phyloP scores from a whole-genome alignment of 1,284 basidiomycete genomes.

The Pseudozyma thailandica region DNA sequence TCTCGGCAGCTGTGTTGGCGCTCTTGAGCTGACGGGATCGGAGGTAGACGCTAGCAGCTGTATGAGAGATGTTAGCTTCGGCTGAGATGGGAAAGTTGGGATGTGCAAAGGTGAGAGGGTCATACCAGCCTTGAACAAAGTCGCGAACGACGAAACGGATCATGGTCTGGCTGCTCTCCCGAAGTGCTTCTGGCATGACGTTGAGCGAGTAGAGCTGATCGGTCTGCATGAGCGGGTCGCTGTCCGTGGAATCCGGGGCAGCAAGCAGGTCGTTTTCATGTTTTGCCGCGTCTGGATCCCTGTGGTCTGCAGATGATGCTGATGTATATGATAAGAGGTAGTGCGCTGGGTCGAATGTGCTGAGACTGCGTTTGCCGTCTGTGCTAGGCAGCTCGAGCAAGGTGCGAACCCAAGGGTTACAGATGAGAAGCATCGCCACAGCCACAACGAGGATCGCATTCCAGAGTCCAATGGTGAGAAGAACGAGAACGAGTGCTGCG shows the following conservation, averaged over 20 bases:
- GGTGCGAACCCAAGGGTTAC: constrained; percentile 61
- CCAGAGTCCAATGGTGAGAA: constrained; percentile 37
- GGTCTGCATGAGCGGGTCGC: constrained; percentile 14
- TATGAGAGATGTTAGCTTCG: constrained; percentile 52
- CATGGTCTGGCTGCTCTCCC: constrained; percentile 41
- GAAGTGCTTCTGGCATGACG: constrained; percentile 40
- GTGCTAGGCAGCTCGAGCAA: constrained; percentile 53
- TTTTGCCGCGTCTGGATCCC: neutral
- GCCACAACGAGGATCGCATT: constrained; percentile 39
- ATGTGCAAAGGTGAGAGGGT: constrained; percentile 55
- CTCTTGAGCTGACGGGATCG: constrained; percentile 36
- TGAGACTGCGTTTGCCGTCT: constrained; percentile 22
- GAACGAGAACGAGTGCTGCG: constrained; percentile 32
- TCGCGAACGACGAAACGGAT: constrained; percentile 53
- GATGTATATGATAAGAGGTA: constrained; percentile 31
- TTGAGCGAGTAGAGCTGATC: constrained; percentile 29
- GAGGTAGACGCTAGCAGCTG: constrained; percentile 49
- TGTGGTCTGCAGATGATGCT: neutral
- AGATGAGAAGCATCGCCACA: constrained; percentile 41
- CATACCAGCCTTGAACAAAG: constrained; percentile 61
- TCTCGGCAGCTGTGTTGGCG: constrained; percentile 52
- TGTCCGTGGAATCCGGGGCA: neutral
- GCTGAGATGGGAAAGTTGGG: constrained; percentile 52
- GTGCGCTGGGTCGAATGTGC: constrained; percentile 41
- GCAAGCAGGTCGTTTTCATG: neutral